Percentiles rank a stretch among this genome's conserved stretches.
phyloP scores from a whole-genome alignment of 1,284 basidiomycete species.

The Cutaneotrichosporon sp. region DNA sequence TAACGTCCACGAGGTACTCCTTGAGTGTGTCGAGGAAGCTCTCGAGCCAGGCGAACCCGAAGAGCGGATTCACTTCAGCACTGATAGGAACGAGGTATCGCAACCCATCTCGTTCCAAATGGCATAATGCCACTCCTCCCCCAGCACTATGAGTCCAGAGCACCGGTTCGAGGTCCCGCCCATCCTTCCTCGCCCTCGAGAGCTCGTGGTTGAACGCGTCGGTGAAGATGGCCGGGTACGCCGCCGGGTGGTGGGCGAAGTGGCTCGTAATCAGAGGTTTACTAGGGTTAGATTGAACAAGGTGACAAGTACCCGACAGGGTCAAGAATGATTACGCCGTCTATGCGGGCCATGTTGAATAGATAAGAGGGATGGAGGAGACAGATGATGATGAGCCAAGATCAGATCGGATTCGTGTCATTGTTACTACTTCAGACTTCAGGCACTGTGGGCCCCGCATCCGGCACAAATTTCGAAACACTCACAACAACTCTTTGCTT shows the following conservation, averaged over 20 bases:
- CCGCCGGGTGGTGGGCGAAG: constrained; percentile 73
- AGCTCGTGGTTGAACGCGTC: constrained; percentile 77
- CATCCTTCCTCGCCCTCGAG: constrained; percentile 55
- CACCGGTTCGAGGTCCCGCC: constrained; percentile 35
- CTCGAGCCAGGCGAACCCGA: constrained; percentile 84
- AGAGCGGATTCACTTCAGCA: constrained; percentile 75
- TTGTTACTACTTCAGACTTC: not conserved
- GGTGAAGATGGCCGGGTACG: constrained; percentile 80
- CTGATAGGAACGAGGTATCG: constrained; percentile 77
- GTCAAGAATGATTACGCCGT: constrained; percentile 87
- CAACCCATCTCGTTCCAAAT: constrained; percentile 70
- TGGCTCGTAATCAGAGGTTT: constrained; percentile 87
- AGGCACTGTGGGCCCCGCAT: not conserved
- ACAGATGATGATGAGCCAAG: not conserved
- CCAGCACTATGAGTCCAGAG: constrained; percentile 48
- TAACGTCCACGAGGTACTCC: constrained; percentile 79
- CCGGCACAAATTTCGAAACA: constrained; percentile 9
- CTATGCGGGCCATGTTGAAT: constrained; percentile 59
- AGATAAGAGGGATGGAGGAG: constrained; percentile 4
- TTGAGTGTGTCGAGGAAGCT: constrained; percentile 77
- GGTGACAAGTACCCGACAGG: constrained; percentile 63
- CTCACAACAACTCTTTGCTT: not conserved
- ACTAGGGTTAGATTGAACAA: constrained; percentile 52
- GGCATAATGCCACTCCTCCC: constrained; percentile 56
- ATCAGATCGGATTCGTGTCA: not conserved